Conservation (phyloP, 345 rosid genomes). For the Populus simonii region DNA sequence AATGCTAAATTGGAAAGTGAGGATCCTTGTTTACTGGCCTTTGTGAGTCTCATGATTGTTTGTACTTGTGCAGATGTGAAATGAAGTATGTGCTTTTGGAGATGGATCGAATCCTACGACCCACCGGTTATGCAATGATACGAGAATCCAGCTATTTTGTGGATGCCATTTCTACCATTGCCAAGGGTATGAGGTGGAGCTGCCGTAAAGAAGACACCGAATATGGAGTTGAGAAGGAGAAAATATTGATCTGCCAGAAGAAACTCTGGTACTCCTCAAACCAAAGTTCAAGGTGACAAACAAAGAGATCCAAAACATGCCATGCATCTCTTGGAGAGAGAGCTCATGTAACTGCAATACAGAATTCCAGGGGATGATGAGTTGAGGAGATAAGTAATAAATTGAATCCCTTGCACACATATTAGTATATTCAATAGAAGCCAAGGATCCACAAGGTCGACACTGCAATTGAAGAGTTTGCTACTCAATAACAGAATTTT, state of each 20-base stretch:
- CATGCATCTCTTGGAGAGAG: neutral
- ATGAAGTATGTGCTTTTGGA: constrained; percentile 82
- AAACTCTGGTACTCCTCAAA: constrained; percentile 77
- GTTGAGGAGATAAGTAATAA: neutral
- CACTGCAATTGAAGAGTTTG: constrained; percentile 1
- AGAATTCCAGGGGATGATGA: neutral
- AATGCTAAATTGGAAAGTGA: neutral
- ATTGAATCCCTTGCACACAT: neutral
- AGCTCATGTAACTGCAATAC: neutral
- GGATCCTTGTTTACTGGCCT: neutral
- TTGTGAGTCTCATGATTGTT: constrained; percentile 14
- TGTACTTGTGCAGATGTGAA: constrained; percentile 60
- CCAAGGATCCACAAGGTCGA: neutral
- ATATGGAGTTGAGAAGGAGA: constrained; percentile 63
- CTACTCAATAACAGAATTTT: neutral
- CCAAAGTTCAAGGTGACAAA: constrained; percentile 37
- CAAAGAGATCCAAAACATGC: neutral
- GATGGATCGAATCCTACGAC: constrained; percentile 90
- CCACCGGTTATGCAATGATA: constrained; percentile 63
- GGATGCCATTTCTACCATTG: constrained; percentile 59
- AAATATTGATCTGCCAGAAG: constrained; percentile 81
- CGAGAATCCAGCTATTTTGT: constrained; percentile 75
- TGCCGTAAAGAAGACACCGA: constrained; percentile 77
- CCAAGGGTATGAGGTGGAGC: constrained; percentile 81
- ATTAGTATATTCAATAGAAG: neutral